Conservation (phyloP, 2,329 filamentous ascomycete species). For the Atkinsonella hypoxylon region DNA sequence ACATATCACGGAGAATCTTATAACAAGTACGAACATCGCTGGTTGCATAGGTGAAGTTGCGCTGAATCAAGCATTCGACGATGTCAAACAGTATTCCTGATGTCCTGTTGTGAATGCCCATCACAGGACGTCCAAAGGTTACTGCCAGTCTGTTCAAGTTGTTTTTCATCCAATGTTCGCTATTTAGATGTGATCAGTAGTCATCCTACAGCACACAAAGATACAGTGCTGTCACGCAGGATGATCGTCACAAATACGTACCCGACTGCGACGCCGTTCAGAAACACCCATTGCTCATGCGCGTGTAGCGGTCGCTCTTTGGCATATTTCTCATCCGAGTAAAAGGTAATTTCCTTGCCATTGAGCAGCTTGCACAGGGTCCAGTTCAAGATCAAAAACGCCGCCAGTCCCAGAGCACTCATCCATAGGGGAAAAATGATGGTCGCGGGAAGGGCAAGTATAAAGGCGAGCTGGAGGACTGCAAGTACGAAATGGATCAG, state of each 20-base stretch:
- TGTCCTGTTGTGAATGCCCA: constrained; percentile 66
- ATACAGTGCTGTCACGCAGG: neutral
- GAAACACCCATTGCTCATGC: constrained; percentile 66
- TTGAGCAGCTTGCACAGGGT: constrained; percentile 39
- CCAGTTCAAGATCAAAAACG: constrained; percentile 38
- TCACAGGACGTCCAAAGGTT: constrained; percentile 59
- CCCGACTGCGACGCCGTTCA: constrained; percentile 60
- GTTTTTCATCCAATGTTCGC: constrained; percentile 53
- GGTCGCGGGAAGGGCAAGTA: constrained; percentile 43
- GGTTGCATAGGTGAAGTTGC: constrained; percentile 62
- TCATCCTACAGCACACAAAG: neutral
- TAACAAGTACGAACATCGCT: constrained; percentile 53
- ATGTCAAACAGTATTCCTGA: constrained; percentile 65
- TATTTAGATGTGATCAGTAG: constrained; percentile 12
- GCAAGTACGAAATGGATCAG: constrained; percentile 45
- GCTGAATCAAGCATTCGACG: constrained; percentile 65
- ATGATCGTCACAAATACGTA: constrained; percentile 21
- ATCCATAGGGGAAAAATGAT: constrained; percentile 37
- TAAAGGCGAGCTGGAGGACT: constrained; percentile 46
- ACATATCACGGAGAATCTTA: constrained; percentile 46
- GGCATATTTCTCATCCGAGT: constrained; percentile 42
- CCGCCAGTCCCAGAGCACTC: constrained; percentile 24
- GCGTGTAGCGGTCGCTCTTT: constrained; percentile 35
- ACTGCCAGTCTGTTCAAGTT: constrained; percentile 60
- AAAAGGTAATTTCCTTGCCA: constrained; percentile 34